Evolutionary conservation across 768 basidiomycete genomes (phyloP).

Genomic region (Mycena maculata): DNA sequence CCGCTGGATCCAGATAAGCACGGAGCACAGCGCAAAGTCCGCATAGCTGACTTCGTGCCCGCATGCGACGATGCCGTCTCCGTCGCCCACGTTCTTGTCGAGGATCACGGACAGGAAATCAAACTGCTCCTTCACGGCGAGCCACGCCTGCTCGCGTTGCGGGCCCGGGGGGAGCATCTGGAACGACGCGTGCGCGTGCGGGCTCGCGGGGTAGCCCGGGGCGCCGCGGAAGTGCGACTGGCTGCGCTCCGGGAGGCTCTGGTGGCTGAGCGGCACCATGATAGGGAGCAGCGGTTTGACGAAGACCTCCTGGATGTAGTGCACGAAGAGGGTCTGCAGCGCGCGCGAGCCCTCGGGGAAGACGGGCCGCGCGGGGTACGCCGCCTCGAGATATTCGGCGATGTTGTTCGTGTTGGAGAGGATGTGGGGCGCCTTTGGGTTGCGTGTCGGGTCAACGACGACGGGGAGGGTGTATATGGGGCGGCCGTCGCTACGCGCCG

Average conservation of each 20-base stretch:
- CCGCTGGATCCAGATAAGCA: slow-evolving; percentile 79
- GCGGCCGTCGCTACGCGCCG: slow-evolving; percentile 64
- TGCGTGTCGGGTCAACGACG: slow-evolving; percentile 57
- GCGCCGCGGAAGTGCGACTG: slow-evolving; percentile 59
- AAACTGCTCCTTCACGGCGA: slow-evolving; percentile 73
- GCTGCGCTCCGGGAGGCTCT: slow-evolving; percentile 66
- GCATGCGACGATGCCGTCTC: slow-evolving; percentile 72
- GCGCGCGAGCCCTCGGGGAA: slow-evolving; percentile 81
- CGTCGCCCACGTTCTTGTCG: slow-evolving; percentile 75
- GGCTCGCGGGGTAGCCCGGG: slow-evolving; percentile 18
- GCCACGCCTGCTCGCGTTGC: slow-evolving; percentile 74
- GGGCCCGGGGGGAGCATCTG: slow-evolving; percentile 44
- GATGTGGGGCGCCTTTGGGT: slow-evolving; percentile 48
- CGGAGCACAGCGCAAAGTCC: slow-evolving; percentile 79
- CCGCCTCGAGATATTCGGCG: slow-evolving; percentile 76
- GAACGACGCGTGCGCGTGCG: slow-evolving; percentile 2
- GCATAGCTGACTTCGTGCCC: slow-evolving; percentile 77
- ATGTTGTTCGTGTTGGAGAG: slow-evolving; percentile 65
- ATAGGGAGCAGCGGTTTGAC: slow-evolving; percentile 77
- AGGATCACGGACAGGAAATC: slow-evolving; percentile 71
- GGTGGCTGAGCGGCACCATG: slow-evolving; percentile 77
- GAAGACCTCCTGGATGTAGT: slow-evolving; percentile 76
- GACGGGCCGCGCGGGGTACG: slow-evolving; percentile 77
- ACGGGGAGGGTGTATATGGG: slow-evolving; percentile 77
- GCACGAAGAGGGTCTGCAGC: slow-evolving; percentile 75